Conservation (phyloP, 352 stramenopile species). For the Globisporangium uncinulatum region DNA sequence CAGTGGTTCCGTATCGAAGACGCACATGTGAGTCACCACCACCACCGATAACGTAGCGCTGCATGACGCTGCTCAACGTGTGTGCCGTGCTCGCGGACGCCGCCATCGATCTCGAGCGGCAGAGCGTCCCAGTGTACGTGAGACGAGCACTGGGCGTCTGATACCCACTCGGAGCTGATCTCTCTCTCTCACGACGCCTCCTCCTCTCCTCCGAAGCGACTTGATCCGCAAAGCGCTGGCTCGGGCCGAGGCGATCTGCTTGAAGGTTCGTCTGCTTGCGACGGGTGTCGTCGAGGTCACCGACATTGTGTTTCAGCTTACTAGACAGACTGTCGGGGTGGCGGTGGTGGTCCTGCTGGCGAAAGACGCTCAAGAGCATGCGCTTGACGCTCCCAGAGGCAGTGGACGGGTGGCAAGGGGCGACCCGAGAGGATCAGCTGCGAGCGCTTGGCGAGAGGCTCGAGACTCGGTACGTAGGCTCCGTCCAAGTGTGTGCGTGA, state of each 20-base stretch:
- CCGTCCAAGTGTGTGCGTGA: not conserved
- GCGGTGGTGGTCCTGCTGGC: not conserved
- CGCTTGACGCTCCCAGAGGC: slow-evolving; percentile 6
- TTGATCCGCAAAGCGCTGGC: not conserved
- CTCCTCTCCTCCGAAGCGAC: too few species aligned
- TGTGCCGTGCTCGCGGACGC: slow-evolving; percentile 6
- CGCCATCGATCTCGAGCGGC: slow-evolving; percentile 11
- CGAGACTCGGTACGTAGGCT: slow-evolving; percentile 6
- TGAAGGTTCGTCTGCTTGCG: not conserved
- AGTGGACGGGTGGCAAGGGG: slow-evolving; percentile 1
- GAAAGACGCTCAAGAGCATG: slow-evolving; percentile 11
- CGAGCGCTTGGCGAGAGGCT: slow-evolving; percentile 7
- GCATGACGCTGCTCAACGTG: slow-evolving; percentile 12
- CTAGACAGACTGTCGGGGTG: not conserved
- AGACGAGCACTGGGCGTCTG: too few species aligned
- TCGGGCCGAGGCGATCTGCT: not conserved
- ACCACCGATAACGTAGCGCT: too few species aligned
- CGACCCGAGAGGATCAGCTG: not conserved
- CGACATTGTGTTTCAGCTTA: too few species aligned
- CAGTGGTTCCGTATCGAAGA: too few species aligned
- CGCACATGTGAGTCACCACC: too few species aligned
- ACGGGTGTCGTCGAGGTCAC: too few species aligned
- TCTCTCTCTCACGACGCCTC: too few species aligned
- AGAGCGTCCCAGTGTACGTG: slow-evolving; percentile 4
- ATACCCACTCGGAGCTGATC: not conserved